A percentile compares a stretch with the other conserved stretches of the same genome.
Evolutionary conservation across 768 basidiomycete species (phyloP).

Genomic region (Russula sp.): DNA sequence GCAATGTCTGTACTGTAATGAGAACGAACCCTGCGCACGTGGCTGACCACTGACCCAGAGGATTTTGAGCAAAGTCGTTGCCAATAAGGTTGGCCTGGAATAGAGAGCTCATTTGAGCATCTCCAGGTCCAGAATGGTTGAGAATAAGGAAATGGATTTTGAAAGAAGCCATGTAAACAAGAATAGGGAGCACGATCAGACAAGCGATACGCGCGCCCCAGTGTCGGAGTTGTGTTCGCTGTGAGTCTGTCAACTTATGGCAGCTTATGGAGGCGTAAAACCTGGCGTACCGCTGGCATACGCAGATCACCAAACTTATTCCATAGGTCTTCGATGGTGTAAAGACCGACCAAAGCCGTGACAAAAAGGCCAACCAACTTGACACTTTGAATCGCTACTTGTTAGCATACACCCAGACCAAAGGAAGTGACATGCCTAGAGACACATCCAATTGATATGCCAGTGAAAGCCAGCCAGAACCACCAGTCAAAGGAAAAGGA

Average conservation of each 20-base stretch:
- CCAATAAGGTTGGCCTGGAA: constrained; percentile 96
- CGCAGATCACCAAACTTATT: constrained; percentile 94
- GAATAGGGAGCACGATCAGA: constrained; percentile 82
- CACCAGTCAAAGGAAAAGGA: constrained; percentile 97
- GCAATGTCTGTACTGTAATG: constrained; percentile 57
- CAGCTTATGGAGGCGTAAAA: neutral
- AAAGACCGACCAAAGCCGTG: constrained; percentile 88
- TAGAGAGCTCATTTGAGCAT: constrained; percentile 96
- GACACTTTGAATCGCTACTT: constrained; percentile 45
- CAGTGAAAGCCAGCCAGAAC: constrained; percentile 89
- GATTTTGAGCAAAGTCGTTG: constrained; percentile 88
- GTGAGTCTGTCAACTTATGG: constrained; percentile 11
- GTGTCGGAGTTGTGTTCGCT: constrained; percentile 85
- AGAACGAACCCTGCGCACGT: neutral
- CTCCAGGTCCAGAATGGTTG: constrained; percentile 91
- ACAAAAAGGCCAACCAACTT: constrained; percentile 97
- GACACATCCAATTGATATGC: constrained; percentile 93
- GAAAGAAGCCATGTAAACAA: constrained; percentile 92
- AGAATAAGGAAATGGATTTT: constrained; percentile 94
- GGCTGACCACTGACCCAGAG: constrained; percentile 51
- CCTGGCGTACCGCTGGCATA: constrained; percentile 70
- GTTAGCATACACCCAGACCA: neutral
- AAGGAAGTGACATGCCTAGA: constrained; percentile 49
- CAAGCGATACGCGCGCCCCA: constrained; percentile 84
- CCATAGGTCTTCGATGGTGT: constrained; percentile 98